Evolutionary conservation across 495 filamentous ascomycete genomes (phyloP).

Genomic region (Aspergillus saccharolyticus): DNA sequence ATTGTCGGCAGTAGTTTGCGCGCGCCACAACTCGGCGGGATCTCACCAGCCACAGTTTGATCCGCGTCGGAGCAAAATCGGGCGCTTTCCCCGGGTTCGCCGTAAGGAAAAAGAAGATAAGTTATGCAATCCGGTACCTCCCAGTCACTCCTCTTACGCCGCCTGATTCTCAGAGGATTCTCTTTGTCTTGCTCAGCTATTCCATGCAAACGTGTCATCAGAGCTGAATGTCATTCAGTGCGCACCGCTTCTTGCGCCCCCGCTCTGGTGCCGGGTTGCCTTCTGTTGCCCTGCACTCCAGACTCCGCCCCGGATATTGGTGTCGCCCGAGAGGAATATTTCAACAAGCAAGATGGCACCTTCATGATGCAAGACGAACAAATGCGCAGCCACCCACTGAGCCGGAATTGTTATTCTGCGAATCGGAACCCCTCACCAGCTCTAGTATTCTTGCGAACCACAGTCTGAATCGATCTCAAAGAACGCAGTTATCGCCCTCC

Average conservation of each 20-base stretch:
- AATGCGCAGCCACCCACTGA: background rate
- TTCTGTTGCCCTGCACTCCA: constrained; percentile 20
- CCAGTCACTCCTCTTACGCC: background rate
- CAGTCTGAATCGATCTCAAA: background rate
- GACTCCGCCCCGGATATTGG: constrained; percentile 21
- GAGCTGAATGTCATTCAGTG: constrained; percentile 41
- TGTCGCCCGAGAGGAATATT: constrained; percentile 14
- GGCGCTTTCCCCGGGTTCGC: constrained; percentile 6
- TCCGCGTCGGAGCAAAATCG: constrained; percentile 25
- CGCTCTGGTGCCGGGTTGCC: constrained; percentile 30
- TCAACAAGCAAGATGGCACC: constrained; percentile 11
- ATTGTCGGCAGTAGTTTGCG: background rate
- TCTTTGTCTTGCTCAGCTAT: background rate
- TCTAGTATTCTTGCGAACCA: background rate
- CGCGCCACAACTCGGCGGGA: constrained; percentile 22
- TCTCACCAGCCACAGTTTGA: constrained; percentile 27
- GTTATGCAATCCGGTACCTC: background rate
- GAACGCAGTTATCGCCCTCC: background rate
- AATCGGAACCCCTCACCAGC: background rate
- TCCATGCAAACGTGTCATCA: background rate
- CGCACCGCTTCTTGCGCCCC: constrained; percentile 24
- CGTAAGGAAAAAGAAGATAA: background rate
- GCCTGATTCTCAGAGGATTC: background rate
- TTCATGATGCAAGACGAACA: constrained; percentile 17
- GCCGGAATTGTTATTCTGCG: background rate